phyloP scores from a whole-genome alignment of 2,329 filamentous ascomycete species.

The Botryotinia convoluta region DNA sequence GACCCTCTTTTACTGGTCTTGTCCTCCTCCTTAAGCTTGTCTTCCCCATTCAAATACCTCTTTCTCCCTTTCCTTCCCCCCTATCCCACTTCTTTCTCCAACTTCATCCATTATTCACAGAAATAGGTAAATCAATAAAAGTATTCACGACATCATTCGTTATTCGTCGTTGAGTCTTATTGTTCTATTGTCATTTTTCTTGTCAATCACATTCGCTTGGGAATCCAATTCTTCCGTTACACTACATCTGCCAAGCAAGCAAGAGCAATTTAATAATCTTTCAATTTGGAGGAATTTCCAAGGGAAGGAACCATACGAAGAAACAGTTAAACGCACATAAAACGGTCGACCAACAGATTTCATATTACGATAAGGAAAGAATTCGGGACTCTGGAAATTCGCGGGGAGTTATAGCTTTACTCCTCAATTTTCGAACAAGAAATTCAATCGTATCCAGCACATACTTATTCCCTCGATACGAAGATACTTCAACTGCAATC shows the following conservation, averaged over 20 bases:
- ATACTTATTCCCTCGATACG: slow-evolving; percentile 1
- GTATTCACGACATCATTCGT: slow-evolving; percentile 7
- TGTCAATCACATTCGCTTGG: not conserved
- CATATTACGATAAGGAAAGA: not conserved
- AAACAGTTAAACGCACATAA: not conserved
- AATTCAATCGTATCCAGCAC: not conserved
- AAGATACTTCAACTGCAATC: not conserved
- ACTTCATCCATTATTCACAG: not conserved
- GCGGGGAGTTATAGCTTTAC: not conserved
- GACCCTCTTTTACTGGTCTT: not conserved
- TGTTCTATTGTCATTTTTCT: not conserved
- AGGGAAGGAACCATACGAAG: not conserved
- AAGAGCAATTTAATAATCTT: not conserved
- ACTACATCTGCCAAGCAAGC: not conserved
- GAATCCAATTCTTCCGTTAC: not conserved
- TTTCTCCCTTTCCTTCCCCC: not conserved
- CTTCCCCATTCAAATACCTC: not conserved
- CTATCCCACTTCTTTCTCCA: not conserved
- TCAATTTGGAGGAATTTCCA: not conserved
- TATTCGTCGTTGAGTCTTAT: not conserved
- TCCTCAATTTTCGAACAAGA: not conserved
- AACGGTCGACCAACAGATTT: not conserved
- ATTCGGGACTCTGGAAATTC: not conserved
- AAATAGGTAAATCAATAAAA: not conserved
- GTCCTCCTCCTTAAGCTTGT: not conserved